These are phyloP conservation scores for Sugiyamaella americana DNA, from an alignment of 805 yeast genomes.

Conservation along the genomic window DNA sequence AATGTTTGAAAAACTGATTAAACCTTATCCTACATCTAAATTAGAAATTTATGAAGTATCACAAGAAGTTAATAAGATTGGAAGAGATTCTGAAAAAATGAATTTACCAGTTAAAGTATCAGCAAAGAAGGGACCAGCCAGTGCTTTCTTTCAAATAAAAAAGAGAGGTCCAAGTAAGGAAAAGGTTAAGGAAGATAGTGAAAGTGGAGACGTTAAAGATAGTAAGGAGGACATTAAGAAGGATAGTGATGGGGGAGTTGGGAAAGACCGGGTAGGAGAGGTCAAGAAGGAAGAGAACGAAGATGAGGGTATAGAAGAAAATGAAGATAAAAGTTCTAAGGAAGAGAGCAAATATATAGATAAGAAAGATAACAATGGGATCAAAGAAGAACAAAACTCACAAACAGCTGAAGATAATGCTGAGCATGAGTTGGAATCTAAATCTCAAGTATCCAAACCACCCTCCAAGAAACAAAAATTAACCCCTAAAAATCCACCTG, in stretches of 20 bases:
- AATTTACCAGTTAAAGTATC: constrained; percentile 27
- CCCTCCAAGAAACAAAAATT: no score
- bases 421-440: no score
- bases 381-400: no score
- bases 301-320: background rate
- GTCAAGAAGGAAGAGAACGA: background rate
- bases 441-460: no score
- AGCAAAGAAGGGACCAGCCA: constrained; percentile 2
- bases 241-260: background rate
- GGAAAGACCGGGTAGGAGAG: background rate
- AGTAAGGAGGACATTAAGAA: no score
- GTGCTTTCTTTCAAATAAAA: constrained; percentile 4
- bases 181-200: background rate
- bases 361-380: no score
- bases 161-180: background rate
- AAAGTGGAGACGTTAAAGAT: background rate
- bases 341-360: no score
- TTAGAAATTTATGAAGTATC: constrained; percentile 53
- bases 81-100: constrained; percentile 41
- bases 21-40: constrained; percentile 32
- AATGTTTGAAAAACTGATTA: constrained; percentile 38
- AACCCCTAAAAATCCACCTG: no score
- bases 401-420: no score
- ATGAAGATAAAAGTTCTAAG: no score
- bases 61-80: constrained; percentile 57